Conservation (phyloP, 345 rosid genomes). For the thale cress (Arabidopsis thaliana) region TAIR10.1 NC_003076.8:20412501-20413000, state of each 20-base stretch:
- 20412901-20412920: not conserved
- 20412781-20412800: too few relatives aligned
- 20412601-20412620: too few relatives aligned
- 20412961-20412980: not conserved
- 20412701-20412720: not conserved
- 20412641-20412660: not conserved
- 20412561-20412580: not conserved
- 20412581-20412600: not conserved
- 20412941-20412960: not conserved
- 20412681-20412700: not conserved
- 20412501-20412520: not conserved
- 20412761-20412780: not conserved
- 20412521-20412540: not conserved
- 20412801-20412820: too few relatives aligned
- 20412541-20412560: not conserved
- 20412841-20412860: slow-evolving; percentile 3
- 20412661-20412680: not conserved
- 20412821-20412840: not conserved
- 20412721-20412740: not conserved
- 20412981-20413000: too few relatives aligned
- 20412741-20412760: not conserved
- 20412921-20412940: not conserved
- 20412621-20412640: not conserved
- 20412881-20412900: not conserved
- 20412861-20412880: not conserved